These are phyloP conservation scores for Ogataea trehaloabstinens DNA, from an alignment of 805 yeast species.

Conservation along the genomic window DNA sequence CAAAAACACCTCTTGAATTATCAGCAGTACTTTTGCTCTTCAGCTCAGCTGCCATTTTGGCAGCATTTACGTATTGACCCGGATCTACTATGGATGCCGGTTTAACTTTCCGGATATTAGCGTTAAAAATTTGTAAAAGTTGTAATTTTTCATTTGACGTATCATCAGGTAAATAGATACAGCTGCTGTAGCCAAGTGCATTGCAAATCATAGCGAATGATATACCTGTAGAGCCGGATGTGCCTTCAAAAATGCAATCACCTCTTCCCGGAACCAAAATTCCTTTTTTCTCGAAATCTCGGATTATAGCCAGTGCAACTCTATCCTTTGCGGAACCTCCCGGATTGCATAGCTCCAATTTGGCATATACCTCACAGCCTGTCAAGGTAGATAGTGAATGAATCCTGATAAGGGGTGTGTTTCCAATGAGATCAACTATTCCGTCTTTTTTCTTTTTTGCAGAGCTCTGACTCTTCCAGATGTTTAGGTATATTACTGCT, in stretches of 20 bases:
- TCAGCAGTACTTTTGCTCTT: constrained; percentile 40
- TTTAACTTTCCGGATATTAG: constrained; percentile 76
- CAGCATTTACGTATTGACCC: constrained; percentile 87
- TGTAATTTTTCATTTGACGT: constrained; percentile 82
- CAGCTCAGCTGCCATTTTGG: constrained; percentile 61
- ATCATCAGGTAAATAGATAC: constrained; percentile 93
- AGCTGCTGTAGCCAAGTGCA: constrained; percentile 84
- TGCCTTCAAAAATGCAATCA: constrained; percentile 87
- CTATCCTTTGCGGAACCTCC: constrained; percentile 97
- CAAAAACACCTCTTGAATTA: constrained; percentile 67
- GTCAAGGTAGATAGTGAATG: constrained; percentile 68
- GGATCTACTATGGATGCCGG: constrained; percentile 97
- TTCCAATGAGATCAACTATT: constrained; percentile 68
- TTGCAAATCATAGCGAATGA: constrained; percentile 88
- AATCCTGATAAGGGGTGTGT: constrained; percentile 80
- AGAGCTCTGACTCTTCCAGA: constrained; percentile 13
- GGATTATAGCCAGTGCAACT: constrained; percentile 82
- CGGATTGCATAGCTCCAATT: constrained; percentile 81
- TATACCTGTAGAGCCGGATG: constrained; percentile 96
- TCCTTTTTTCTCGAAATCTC: constrained; percentile 62
- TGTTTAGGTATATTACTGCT: not conserved
- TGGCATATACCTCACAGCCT: constrained; percentile 83
- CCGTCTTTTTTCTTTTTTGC: constrained; percentile 18
- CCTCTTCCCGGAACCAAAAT: constrained; percentile 56
- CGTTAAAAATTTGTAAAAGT: constrained; percentile 73